Percentiles rank a stretch among this genome's conserved stretches.
These are phyloP conservation scores for Claviceps sorghi DNA, from an alignment of 2,329 filamentous ascomycete genomes.

Conservation along the genomic window DNA sequence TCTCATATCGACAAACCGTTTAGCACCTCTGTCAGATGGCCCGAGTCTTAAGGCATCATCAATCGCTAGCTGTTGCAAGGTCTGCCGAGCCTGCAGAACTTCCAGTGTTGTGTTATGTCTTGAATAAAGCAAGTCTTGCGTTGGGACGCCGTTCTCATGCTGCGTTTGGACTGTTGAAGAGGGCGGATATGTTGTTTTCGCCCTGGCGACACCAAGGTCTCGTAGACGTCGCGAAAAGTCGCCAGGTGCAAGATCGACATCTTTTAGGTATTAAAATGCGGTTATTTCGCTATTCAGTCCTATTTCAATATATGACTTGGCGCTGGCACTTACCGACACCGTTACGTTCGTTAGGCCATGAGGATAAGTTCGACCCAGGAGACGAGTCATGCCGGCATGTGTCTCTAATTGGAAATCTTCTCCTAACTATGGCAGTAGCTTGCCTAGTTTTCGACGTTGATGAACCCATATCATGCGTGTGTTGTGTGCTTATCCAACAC, in stretches of 20 bases:
- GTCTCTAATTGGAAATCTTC: background rate
- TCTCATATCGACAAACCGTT: conserved; percentile 5
- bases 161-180: background rate
- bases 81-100: background rate
- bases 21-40: background rate
- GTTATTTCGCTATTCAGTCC: background rate
- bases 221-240: conserved; percentile 1
- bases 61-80: background rate
- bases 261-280: background rate
- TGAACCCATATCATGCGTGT: conserved; percentile 1
- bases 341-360: background rate
- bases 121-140: background rate
- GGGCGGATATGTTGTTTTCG: background rate
- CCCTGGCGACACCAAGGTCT: background rate
- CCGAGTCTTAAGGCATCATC: background rate
- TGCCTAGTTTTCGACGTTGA: background rate
- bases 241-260: background rate
- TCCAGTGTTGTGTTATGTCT: background rate
- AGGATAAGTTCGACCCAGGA: background rate
- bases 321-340: background rate
- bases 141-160: background rate
- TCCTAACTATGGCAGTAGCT: background rate
- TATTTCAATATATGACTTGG: too few relatives aligned
- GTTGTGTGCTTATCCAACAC: too few relatives aligned
- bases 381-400: background rate